Base-by-base conservation (phyloP, 176 grass and related monocot genomes). In the Cenchrus fungigraminus region DNA sequence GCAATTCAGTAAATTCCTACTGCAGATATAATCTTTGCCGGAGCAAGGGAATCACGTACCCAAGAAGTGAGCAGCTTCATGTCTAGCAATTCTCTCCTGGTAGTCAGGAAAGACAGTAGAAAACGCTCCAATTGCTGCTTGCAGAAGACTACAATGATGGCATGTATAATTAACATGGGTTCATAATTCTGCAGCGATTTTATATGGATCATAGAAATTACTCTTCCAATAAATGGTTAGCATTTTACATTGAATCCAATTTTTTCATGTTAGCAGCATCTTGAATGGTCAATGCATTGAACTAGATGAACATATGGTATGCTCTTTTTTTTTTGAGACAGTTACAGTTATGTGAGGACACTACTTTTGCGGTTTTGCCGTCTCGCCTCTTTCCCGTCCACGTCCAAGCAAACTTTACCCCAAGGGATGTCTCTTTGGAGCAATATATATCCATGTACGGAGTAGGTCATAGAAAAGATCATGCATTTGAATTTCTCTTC, bases 31-130 rank as follows among this genome's bases (percentile, higher is more conserved):
- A 8, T 67, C 4, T 45, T 72, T 75, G 12, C 60, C 62, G 17
- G 12, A 6, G 34, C 53, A 43, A 63, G 25, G 45, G 12, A 32
- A 20, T 81, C 12, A 85, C 72, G 61, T 60, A 98, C 93, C 86
- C 57, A 98, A 52, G 83, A 98, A 95, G 72, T 98, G 96, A 73
- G 96, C 96, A 65, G 96, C 93, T 89, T 98, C 96, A 81, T 98
- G 95, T 51, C 87, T 91, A 76, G 93, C 85, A 86, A 98, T 98
- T 68, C 95, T 95, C 62, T 98, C 95, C 75, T 95, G 93, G 71
- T 98, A 98, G 76, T 98, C 93, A 77, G 93, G 95, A 46, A 98
- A 98, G 65, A 95, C 85, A 4, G 93, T 84, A 77, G 95, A 98
- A 75, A 98, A 95, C 2, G 86, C 87, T 70, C 85, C 93, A 47